phyloP scores from a whole-genome alignment of 345 rosid genomes.

The Ceriops zippeliana region DNA sequence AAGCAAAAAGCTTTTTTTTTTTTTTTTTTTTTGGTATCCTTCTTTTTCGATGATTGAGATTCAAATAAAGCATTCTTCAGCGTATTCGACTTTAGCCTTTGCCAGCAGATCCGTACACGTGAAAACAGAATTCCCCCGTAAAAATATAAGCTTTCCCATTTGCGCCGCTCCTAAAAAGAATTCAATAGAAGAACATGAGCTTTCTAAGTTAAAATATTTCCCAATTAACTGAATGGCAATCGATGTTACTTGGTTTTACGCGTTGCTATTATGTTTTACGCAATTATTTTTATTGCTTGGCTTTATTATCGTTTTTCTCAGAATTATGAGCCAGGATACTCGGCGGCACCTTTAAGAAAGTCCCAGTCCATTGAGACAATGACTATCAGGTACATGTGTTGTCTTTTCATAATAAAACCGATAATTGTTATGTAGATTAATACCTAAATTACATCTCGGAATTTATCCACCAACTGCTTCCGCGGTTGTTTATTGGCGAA shows the following conservation, averaged over 20 bases:
- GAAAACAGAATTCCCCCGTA: too few relatives aligned
- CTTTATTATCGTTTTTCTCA: slow-evolving; percentile 18
- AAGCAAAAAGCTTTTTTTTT: too few relatives aligned
- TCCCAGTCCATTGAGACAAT: slow-evolving; percentile 48
- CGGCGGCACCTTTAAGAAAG: slow-evolving; percentile 59
- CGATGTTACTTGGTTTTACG: too few relatives aligned
- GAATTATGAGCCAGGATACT: slow-evolving; percentile 74
- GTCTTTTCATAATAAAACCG: background rate
- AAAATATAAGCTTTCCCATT: too few relatives aligned
- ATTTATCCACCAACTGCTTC: slow-evolving; percentile 8
- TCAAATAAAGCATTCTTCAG: too few relatives aligned
- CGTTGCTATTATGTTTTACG: background rate
- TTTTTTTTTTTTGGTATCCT: too few relatives aligned
- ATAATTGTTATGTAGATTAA: background rate
- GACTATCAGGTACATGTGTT: slow-evolving; percentile 52
- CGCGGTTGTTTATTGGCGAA: background rate
- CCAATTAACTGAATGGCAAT: too few relatives aligned
- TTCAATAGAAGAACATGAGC: too few relatives aligned
- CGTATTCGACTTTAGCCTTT: too few relatives aligned
- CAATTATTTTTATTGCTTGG: background rate
- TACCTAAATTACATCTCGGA: background rate
- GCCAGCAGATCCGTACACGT: background rate
- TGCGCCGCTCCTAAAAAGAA: too few relatives aligned
- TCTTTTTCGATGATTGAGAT: background rate
- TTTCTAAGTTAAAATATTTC: too few relatives aligned